Evolutionary conservation across 345 rosid species (phyloP).

Genomic region (Melastoma malabathricum): DNA sequence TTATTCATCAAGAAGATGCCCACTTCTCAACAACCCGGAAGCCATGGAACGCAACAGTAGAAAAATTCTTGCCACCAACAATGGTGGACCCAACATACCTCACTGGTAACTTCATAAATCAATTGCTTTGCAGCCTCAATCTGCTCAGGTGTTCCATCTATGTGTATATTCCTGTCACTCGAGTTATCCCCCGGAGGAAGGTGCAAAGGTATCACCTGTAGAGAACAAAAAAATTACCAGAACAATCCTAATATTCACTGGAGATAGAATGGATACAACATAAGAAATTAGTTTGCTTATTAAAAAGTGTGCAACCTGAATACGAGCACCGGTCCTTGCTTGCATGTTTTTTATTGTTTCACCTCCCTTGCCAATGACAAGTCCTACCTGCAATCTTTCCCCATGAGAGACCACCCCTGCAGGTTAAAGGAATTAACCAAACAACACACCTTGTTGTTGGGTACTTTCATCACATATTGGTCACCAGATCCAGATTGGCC

Average conservation of each 20-base stretch:
- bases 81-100: slow-evolving; percentile 52
- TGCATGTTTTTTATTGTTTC: slow-evolving; percentile 97
- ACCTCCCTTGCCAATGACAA: slow-evolving; percentile 99
- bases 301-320: slow-evolving; percentile 48
- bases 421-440: no score
- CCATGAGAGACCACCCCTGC: neutral
- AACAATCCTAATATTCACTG: neutral
- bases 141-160: slow-evolving; percentile 90
- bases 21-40: neutral
- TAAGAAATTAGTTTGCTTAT: neutral
- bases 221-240: neutral
- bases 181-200: slow-evolving; percentile 89
- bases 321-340: slow-evolving; percentile 84
- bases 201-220: slow-evolving; percentile 92
- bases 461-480: slow-evolving; percentile 57
- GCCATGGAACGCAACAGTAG: neutral
- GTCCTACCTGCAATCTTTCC: slow-evolving; percentile 64
- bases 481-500: slow-evolving; percentile 64
- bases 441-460: slow-evolving; percentile 72
- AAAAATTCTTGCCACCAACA: slow-evolving; percentile 15
- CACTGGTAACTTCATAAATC: slow-evolving; percentile 87
- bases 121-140: slow-evolving; percentile 78
- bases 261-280: slow-evolving; percentile 1
- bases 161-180: slow-evolving; percentile 62
- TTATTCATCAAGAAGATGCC: neutral